Conservation (phyloP, 202 grass and related monocot species). For the Panicum hallii region DNA sequence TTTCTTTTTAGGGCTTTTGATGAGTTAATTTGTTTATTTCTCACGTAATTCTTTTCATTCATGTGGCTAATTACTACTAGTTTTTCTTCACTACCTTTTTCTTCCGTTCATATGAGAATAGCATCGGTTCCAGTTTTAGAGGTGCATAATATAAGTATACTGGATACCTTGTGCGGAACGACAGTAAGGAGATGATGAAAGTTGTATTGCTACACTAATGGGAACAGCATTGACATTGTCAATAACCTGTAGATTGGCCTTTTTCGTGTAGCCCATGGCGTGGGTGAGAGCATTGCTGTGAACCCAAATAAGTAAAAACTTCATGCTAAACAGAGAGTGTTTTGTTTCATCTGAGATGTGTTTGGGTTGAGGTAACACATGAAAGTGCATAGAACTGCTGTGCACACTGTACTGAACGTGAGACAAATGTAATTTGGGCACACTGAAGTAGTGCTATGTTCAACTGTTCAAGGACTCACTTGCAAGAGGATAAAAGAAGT, state of each 20-base stretch:
- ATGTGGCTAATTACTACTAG: not conserved
- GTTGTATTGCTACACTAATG: not conserved
- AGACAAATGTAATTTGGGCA: not conserved
- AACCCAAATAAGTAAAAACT: not conserved
- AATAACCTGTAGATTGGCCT: not conserved
- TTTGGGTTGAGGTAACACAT: not conserved
- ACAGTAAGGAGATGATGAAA: not conserved
- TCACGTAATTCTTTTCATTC: not conserved
- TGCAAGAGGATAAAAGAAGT: not conserved
- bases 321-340: not conserved
- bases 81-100: not conserved
- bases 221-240: not conserved
- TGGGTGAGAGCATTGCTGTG: not conserved
- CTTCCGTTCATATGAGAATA: not conserved
- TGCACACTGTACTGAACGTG: not conserved
- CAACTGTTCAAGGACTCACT: not conserved
- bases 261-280: not conserved
- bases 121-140: not conserved
- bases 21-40: not conserved
- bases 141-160: not conserved
- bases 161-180: too few relatives aligned
- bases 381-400: not conserved
- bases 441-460: not conserved
- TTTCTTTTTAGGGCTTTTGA: not conserved
- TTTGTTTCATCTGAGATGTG: not conserved